Evolutionary conservation across 345 rosid species (phyloP), one percentile per base, ranked within the genome.

Genomic region (Boechera stricta): DNA sequence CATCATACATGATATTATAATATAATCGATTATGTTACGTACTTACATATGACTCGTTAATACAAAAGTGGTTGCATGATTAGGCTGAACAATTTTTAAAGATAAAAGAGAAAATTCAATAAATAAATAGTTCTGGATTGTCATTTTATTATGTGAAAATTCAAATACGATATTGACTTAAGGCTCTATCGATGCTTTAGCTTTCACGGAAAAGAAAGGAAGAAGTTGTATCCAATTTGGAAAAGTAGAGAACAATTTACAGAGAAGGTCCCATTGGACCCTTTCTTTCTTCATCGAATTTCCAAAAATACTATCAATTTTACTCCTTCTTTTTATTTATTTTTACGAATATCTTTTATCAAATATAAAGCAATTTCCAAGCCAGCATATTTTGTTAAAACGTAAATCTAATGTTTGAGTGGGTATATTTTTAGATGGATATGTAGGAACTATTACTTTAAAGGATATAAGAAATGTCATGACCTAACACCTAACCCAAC

Each of bases 191-290:
- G 33, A 70, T 36, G 32, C 59, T 69, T 62, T 69, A 70, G 52
- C 76, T 64, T 71, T 71, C 73, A 77, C 61, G 81, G 8, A 28
- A 45, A 49, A 57, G 59, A 68, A 12, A 64, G 24, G 71, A 77
- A 72, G 73, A 72, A 65, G 56, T 48, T 71, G 77, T 78, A 72
- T 71, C 68, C 73, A 78, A 78, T 66, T 72, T 72, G 63, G 16
- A 66, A 78, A 78, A 78, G 81, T 58, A 72, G 69, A 78, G 69
- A 72, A 78, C 73, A 78, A 58, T 58, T 71, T 58, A 56, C 67
- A 48, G 8, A 54, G 51, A 71, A 45, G 52, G 72, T 18, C 70
- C 60, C 81, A 64, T 64, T 64, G 54, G 59, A 28, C 64, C 67
- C 5, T 45, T 62, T 33, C 35, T 60, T 69, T 53, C 6, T 21